A percentile compares a stretch with the other conserved stretches of the same genome.
phyloP scores from a whole-genome alignment of 1,284 basidiomycete genomes.

The Apiotrichum veenhuisii region DNA sequence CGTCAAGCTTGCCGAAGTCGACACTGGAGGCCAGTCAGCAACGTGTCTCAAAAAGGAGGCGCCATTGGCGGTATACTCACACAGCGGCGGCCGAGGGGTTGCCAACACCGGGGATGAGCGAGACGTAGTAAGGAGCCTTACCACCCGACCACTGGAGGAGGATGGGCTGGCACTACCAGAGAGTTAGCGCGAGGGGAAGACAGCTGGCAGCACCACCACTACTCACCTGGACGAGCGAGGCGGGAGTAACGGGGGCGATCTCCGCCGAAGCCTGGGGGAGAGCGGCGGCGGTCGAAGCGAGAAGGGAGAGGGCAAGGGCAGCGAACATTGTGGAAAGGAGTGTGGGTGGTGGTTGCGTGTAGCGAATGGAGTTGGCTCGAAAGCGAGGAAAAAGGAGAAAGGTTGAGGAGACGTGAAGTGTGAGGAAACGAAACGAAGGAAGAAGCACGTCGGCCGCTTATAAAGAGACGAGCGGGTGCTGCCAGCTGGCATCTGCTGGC shows the following conservation, averaged over 20 bases:
- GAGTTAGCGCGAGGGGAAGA: neutral
- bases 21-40: too few species aligned
- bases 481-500: too few species aligned
- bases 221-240: constrained; percentile 31
- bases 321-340: constrained; percentile 21
- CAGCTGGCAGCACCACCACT: neutral
- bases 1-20: constrained; percentile 39
- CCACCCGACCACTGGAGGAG: constrained; percentile 60
- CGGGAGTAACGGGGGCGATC: constrained; percentile 62
- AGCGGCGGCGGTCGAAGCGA: constrained; percentile 19
- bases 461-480: neutral
- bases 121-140: constrained; percentile 61
- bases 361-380: neutral
- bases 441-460: neutral
- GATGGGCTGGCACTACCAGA: constrained; percentile 39
- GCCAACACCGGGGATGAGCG: constrained; percentile 64
- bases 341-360: constrained; percentile 4
- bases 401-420: neutral
- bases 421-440: neutral
- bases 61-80: too few species aligned
- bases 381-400: constrained; percentile 3
- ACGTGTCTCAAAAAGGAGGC: too few species aligned
- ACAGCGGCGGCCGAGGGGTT: constrained; percentile 58
- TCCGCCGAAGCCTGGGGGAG: constrained; percentile 44
- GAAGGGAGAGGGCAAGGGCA: constrained; percentile 18